Conservation (phyloP, 2,329 filamentous ascomycete species). For the Fusarium coicis region DNA sequence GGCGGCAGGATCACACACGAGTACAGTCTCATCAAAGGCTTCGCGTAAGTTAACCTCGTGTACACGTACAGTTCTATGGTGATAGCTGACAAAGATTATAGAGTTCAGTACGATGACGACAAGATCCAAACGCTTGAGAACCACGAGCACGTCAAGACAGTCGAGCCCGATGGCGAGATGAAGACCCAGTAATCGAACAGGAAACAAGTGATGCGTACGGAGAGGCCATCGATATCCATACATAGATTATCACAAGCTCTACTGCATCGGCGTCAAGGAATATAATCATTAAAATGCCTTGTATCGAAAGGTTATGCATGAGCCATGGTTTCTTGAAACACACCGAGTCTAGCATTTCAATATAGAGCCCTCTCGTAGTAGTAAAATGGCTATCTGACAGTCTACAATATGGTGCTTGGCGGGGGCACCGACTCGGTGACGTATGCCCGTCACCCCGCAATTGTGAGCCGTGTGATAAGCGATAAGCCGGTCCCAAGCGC, state of each 20-base stretch:
- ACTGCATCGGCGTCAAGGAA: slow-evolving; percentile 20
- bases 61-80: background rate
- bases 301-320: background rate
- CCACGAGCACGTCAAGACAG: slow-evolving; percentile 76
- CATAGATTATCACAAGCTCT: slow-evolving; percentile 27
- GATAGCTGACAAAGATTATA: slow-evolving; percentile 49
- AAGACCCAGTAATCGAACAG: slow-evolving; percentile 70
- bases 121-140: slow-evolving; percentile 72
- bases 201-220: background rate
- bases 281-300: background rate
- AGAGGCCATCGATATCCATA: slow-evolving; percentile 9
- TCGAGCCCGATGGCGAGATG: slow-evolving; percentile 79
- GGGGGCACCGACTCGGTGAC: slow-evolving; percentile 35
- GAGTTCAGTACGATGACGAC: slow-evolving; percentile 78
- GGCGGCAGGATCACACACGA: slow-evolving; percentile 88
- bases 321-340: background rate
- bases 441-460: slow-evolving; percentile 28
- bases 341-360: background rate
- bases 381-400: background rate
- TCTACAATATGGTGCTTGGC: background rate
- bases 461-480: slow-evolving; percentile 25
- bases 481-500: slow-evolving; percentile 37
- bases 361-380: background rate
- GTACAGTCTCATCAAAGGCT: slow-evolving; percentile 89
- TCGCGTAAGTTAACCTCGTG: slow-evolving; percentile 73